These are phyloP conservation scores for Aspergillus chevalieri DNA, from an alignment of 2,329 filamentous ascomycete genomes.

Conservation along the genomic window DNA sequence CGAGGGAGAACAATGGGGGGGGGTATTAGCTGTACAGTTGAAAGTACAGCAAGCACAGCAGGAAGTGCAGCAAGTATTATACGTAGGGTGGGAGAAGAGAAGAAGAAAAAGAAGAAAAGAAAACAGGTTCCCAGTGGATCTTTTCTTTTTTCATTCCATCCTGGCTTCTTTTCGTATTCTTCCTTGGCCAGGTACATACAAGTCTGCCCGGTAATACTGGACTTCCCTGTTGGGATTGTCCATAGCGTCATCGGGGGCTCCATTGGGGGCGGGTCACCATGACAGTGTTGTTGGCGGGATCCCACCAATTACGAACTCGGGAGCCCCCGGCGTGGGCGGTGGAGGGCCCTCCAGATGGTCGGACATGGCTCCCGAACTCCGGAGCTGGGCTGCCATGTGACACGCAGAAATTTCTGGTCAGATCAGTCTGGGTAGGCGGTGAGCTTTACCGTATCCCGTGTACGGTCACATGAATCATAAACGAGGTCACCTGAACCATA, in stretches of 20 bases:
- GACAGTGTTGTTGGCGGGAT: constrained; percentile 18
- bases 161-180: too few species aligned
- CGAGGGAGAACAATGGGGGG: too few species aligned
- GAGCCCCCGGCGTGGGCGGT: constrained; percentile 12
- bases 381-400: constrained; percentile 21
- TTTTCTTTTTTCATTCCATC: too few species aligned
- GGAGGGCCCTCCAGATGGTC: constrained; percentile 5
- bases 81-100: too few species aligned
- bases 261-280: constrained; percentile 16
- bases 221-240: background rate
- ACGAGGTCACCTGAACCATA: background rate
- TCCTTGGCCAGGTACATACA: background rate
- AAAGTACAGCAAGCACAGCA: too few species aligned
- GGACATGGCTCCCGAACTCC: constrained; percentile 17
- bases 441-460: background rate
- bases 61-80: too few species aligned
- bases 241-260: background rate
- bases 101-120: too few species aligned
- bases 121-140: too few species aligned
- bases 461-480: background rate
- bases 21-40: too few species aligned
- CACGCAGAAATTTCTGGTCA: constrained; percentile 20
- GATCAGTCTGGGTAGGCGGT: background rate
- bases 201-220: too few species aligned
- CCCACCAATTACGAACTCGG: constrained; percentile 26